Percentiles rank a stretch among this genome's conserved stretches.
phyloP scores from a whole-genome alignment of 2,329 filamentous ascomycete species.

The Arthrobotrys sinensis region DNA sequence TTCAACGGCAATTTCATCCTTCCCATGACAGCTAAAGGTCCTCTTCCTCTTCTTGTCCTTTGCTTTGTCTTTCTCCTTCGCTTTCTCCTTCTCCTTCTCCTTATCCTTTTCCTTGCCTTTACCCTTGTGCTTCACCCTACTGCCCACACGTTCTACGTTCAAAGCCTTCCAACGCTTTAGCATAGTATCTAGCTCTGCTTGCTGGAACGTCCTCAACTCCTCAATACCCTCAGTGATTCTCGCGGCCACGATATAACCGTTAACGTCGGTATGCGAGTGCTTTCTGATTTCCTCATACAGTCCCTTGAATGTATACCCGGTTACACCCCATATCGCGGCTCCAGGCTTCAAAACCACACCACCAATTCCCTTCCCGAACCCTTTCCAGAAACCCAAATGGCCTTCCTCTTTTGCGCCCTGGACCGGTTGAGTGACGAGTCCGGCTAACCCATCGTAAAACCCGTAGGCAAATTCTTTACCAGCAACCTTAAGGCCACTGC shows the following conservation, averaged over 20 bases:
- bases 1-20: constrained; percentile 41
- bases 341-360: constrained; percentile 86
- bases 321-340: constrained; percentile 80
- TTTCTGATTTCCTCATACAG: constrained; percentile 83
- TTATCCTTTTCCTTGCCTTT: constrained; percentile 58
- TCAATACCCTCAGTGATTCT: constrained; percentile 82
- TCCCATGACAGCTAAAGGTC: constrained; percentile 52
- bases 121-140: constrained; percentile 71
- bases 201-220: constrained; percentile 73
- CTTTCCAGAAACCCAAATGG: constrained; percentile 79
- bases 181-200: constrained; percentile 66
- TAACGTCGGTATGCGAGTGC: constrained; percentile 78
- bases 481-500: constrained; percentile 82
- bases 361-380: constrained; percentile 85
- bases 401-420: constrained; percentile 79
- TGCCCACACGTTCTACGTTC: constrained; percentile 74
- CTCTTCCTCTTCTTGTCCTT: constrained; percentile 56
- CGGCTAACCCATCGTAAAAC: constrained; percentile 85
- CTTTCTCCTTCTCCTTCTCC: constrained; percentile 59
- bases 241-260: constrained; percentile 85
- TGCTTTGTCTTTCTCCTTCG: constrained; percentile 34
- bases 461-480: constrained; percentile 84
- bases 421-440: constrained; percentile 83
- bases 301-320: constrained; percentile 87
- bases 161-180: constrained; percentile 76